Evolutionary conservation across 169 alveolate genomes (phyloP).

Genomic region (Plasmodium vivax): DNA sequence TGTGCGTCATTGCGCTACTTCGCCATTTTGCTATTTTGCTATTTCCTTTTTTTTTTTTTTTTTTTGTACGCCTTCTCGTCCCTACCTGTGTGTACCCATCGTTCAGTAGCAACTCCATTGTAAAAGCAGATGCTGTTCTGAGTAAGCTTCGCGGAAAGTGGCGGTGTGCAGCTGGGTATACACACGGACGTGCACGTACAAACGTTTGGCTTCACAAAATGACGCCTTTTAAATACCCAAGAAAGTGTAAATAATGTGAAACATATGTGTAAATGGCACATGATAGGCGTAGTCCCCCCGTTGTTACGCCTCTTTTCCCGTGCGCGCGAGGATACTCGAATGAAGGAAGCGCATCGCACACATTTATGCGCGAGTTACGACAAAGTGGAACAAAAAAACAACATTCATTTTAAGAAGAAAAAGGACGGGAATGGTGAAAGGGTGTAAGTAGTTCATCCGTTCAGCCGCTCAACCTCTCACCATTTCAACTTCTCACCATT

Average conservation of each 20-base stretch:
- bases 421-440: neutral
- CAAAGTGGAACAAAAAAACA: neutral
- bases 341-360: neutral
- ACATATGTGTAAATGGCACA: neutral
- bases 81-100: constrained; percentile 11
- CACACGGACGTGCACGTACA: neutral
- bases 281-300: neutral
- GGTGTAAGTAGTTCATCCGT: neutral
- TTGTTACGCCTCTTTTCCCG: neutral
- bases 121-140: neutral
- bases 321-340: neutral
- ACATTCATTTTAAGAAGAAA: neutral
- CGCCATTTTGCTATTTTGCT: neutral
- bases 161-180: neutral
- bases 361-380: neutral
- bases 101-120: neutral
- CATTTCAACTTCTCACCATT: neutral
- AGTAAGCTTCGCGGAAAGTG: neutral
- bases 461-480: neutral
- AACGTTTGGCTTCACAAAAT: neutral
- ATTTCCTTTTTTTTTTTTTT: neutral
- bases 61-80: neutral
- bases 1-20: neutral
- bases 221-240: neutral
- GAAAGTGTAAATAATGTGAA: neutral